A percentile compares a stretch with the other conserved stretches of the same genome.
These are phyloP conservation scores for Alectoria sarmentosa DNA, from an alignment of 495 filamentous ascomycete genomes.

Conservation along the genomic window DNA sequence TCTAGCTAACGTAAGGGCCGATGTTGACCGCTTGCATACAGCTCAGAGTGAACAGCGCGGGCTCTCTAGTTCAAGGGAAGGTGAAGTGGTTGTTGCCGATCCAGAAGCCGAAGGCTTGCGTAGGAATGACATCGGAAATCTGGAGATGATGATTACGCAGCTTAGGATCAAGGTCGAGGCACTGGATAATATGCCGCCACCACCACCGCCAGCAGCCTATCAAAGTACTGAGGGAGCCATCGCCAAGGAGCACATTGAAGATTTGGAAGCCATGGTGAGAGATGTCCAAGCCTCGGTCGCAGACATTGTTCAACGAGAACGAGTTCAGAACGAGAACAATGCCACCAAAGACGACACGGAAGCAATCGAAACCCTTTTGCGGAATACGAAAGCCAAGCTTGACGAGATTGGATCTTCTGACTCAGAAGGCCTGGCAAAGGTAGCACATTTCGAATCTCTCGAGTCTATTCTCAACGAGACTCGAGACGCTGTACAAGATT, in stretches of 20 bases:
- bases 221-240: conserved; percentile 37
- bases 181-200: conserved; percentile 55
- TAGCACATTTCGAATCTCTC: conserved; percentile 68
- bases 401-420: conserved; percentile 67
- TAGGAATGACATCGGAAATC: conserved; percentile 68
- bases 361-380: conserved; percentile 80
- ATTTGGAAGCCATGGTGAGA: conserved; percentile 48
- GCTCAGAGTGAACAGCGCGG: conserved; percentile 37
- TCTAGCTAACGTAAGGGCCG: conserved; percentile 59
- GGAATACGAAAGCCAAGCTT: conserved; percentile 74
- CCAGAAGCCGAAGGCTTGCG: conserved; percentile 41
- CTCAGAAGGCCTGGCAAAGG: conserved; percentile 52
- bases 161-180: conserved; percentile 77
- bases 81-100: conserved; percentile 52
- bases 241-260: conserved; percentile 55
- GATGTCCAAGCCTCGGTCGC: conserved; percentile 53
- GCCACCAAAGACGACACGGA: conserved; percentile 70
- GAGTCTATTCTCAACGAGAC: conserved; percentile 65
- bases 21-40: conserved; percentile 69
- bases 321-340: conserved; percentile 32
- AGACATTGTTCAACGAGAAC: conserved; percentile 39
- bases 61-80: conserved; percentile 36
- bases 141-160: conserved; percentile 74
- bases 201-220: conserved; percentile 37
- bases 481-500: conserved; percentile 56